These are phyloP conservation scores for Coniochaeta sp. DNA, from an alignment of 2,329 filamentous ascomycete genomes.

Conservation along the genomic window DNA sequence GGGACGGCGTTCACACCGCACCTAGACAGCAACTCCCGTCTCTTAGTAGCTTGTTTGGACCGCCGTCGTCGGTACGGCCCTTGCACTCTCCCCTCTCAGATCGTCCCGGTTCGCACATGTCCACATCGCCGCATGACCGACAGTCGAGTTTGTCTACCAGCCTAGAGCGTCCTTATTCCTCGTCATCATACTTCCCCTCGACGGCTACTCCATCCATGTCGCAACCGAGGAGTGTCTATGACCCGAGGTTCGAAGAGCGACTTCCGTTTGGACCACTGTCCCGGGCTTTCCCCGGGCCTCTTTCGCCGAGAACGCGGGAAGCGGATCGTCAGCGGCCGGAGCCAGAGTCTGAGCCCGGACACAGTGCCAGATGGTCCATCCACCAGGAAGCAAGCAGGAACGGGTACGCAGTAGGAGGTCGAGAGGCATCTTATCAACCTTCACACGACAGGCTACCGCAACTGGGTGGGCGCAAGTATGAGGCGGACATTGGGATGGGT, in stretches of 20 bases:
- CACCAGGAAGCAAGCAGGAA: constrained; percentile 31
- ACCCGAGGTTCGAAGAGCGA: constrained; percentile 36
- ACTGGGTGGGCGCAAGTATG: constrained; percentile 23
- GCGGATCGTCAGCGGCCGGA: constrained; percentile 27
- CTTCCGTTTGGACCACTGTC: constrained; percentile 24
- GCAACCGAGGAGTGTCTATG: constrained; percentile 39
- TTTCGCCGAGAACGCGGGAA: constrained; percentile 37
- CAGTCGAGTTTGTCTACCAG: constrained; percentile 23
- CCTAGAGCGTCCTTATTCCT: constrained; percentile 29
- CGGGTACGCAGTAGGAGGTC: constrained; percentile 39
- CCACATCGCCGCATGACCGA: constrained; percentile 40
- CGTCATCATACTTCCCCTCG: constrained; percentile 41
- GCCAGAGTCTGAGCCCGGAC: background rate
- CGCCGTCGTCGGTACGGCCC: constrained; percentile 33
- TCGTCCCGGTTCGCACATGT: constrained; percentile 31
- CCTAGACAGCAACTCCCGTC: constrained; percentile 45
- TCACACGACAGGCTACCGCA: constrained; percentile 27
- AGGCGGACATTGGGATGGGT: constrained; percentile 17
- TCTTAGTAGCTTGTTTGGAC: constrained; percentile 49
- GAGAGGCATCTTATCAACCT: constrained; percentile 26
- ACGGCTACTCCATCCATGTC: constrained; percentile 25
- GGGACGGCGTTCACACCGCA: constrained; percentile 21
- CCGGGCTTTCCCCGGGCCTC: constrained; percentile 31
- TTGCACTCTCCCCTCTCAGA: constrained; percentile 39
- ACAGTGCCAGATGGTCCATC: constrained; percentile 25